These are phyloP conservation scores for Mrakia blollopis DNA, from an alignment of 768 basidiomycete genomes.

Conservation along the genomic window DNA sequence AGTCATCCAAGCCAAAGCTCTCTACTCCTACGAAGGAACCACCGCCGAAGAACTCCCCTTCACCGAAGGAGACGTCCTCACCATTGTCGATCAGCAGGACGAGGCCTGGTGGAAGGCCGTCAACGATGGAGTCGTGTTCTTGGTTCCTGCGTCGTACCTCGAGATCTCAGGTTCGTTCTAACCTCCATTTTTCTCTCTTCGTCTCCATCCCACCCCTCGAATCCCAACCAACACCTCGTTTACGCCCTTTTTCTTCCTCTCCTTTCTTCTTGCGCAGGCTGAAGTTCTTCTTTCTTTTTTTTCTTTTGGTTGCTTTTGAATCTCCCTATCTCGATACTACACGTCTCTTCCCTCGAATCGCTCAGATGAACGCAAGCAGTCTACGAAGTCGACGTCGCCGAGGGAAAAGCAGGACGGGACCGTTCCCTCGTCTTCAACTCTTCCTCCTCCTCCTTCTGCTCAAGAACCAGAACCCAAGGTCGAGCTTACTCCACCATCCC, in stretches of 20 bases:
- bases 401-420: too few relatives aligned
- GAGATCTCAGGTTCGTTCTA: slow-evolving; percentile 83
- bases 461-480: too few relatives aligned
- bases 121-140: slow-evolving; percentile 73
- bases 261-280: slow-evolving; percentile 47
- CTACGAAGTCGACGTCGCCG: too few relatives aligned
- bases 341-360: too few relatives aligned
- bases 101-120: slow-evolving; percentile 96
- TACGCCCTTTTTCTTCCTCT: slow-evolving; percentile 51
- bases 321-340: not conserved
- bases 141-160: slow-evolving; percentile 88
- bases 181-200: not conserved
- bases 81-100: slow-evolving; percentile 76
- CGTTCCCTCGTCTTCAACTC: too few relatives aligned
- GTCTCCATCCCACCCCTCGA: slow-evolving; percentile 31
- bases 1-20: slow-evolving; percentile 65
- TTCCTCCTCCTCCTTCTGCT: too few relatives aligned
- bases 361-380: too few relatives aligned
- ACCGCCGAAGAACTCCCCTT: slow-evolving; percentile 82
- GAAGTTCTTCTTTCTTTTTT: slow-evolving; percentile 16
- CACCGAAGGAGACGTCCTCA: slow-evolving; percentile 68
- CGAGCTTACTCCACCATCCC: too few relatives aligned
- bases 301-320: slow-evolving; percentile 37
- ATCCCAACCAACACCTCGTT: slow-evolving; percentile 21
- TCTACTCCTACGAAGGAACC: slow-evolving; percentile 68